These are phyloP conservation scores for Astrothelium macrocarpum DNA, from an alignment of 495 filamentous ascomycete species.

Conservation along the genomic window DNA sequence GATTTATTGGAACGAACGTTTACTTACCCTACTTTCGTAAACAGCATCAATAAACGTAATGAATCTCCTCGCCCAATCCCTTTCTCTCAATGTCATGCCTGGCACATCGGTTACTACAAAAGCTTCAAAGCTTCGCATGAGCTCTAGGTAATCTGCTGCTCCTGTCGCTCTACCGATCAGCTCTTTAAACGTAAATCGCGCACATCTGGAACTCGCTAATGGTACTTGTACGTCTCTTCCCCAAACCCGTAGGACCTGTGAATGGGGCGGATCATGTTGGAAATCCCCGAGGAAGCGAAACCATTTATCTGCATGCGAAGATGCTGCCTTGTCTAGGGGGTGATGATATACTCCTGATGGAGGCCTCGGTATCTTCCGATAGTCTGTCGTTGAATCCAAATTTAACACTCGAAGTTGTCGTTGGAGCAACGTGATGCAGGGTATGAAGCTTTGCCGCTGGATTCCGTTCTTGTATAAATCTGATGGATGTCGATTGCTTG, in stretches of 20 bases:
- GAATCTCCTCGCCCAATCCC: slow-evolving; percentile 87
- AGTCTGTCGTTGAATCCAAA: slow-evolving; percentile 89
- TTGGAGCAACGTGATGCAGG: slow-evolving; percentile 87
- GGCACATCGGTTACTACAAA: slow-evolving; percentile 89
- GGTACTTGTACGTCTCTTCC: slow-evolving; percentile 83
- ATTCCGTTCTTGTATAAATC: slow-evolving; percentile 98
- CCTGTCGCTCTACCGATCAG: slow-evolving; percentile 78
- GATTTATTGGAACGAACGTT: neutral
- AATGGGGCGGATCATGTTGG: slow-evolving; percentile 62
- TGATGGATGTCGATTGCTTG: slow-evolving; percentile 91
- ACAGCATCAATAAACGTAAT: slow-evolving; percentile 97
- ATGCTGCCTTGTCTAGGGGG: slow-evolving; percentile 67
- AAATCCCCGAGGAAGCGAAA: slow-evolving; percentile 87
- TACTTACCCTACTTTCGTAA: slow-evolving; percentile 51
- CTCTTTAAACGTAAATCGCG: slow-evolving; percentile 83
- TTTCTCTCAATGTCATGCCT: slow-evolving; percentile 72
- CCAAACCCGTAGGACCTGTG: slow-evolving; percentile 80
- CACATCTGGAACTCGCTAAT: slow-evolving; percentile 74
- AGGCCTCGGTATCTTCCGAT: slow-evolving; percentile 90
- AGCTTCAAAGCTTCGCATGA: slow-evolving; percentile 80
- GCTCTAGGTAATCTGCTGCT: slow-evolving; percentile 90
- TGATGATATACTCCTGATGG: slow-evolving; percentile 88
- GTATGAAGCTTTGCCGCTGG: slow-evolving; percentile 88
- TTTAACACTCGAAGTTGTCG: slow-evolving; percentile 77
- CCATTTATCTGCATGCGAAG: slow-evolving; percentile 82